Conservation (phyloP, 2,329 filamentous ascomycete species). For the Aspergillaceae sp. region DNA sequence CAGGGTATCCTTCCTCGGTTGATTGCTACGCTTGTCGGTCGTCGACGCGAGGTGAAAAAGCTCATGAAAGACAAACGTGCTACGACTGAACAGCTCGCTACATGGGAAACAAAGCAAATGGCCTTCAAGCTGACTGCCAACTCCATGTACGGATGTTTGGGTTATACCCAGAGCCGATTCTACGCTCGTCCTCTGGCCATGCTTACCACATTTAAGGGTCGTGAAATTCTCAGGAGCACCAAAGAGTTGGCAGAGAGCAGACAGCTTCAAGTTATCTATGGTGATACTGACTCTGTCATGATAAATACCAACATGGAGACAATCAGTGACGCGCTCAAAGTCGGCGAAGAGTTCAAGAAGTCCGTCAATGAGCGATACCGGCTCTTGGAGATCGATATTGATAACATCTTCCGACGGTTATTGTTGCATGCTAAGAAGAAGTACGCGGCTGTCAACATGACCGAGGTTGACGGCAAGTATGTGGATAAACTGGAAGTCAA, state of each 20-base stretch:
- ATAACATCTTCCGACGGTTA: conserved; percentile 91
- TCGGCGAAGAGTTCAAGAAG: conserved; percentile 90
- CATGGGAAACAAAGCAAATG: conserved; percentile 97
- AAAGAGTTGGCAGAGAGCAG: conserved; percentile 91
- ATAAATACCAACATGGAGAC: conserved; percentile 98
- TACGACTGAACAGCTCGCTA: conserved; percentile 74
- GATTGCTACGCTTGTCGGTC: conserved; percentile 82
- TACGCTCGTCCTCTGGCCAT: conserved; percentile 92
- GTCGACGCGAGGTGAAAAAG: conserved; percentile 85
- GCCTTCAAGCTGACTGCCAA: conserved; percentile 96
- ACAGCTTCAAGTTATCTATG: conserved; percentile 90
- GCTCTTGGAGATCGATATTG: conserved; percentile 93
- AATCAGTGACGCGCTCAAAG: conserved; percentile 78
- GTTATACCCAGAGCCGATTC: conserved; percentile 93
- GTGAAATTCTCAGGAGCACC: conserved; percentile 91
- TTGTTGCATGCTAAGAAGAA: conserved; percentile 98
- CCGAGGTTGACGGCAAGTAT: conserved; percentile 80
- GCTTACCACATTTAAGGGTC: conserved; percentile 92
- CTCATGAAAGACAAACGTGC: conserved; percentile 93
- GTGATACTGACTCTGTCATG: conserved; percentile 99
- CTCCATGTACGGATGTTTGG: conserved; percentile 98
- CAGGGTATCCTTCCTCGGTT: conserved; percentile 82
- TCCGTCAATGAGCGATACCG: conserved; percentile 90
- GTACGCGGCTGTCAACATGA: conserved; percentile 92
- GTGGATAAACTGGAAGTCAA: conserved; percentile 96